Evolutionary conservation across 106 monocot genomes (phyloP).

Genomic region (Platanthera zijinensis): DNA sequence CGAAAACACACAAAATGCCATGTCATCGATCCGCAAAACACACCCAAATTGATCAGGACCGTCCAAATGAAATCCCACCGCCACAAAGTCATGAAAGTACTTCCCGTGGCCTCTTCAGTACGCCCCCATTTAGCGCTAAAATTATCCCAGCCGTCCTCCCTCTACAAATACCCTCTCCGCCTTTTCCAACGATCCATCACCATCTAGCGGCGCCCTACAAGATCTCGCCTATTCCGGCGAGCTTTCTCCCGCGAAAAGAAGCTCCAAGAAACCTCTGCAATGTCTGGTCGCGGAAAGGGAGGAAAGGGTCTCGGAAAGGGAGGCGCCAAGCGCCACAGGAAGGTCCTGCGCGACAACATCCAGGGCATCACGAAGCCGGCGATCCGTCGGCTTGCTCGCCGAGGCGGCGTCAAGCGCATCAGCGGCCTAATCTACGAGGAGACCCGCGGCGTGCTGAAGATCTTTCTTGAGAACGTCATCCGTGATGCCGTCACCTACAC

Average conservation of each 20-base stretch:
- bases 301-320: slow-evolving; percentile 2
- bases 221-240: no score
- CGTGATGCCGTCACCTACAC: slow-evolving; percentile 90
- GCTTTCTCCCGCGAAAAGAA: neutral
- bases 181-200: neutral
- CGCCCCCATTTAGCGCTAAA: neutral
- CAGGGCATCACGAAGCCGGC: slow-evolving; percentile 15
- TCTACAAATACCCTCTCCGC: neutral
- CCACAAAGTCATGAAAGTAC: no score
- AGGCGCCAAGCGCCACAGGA: slow-evolving; percentile 12
- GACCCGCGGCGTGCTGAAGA: no score
- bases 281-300: slow-evolving; percentile 16
- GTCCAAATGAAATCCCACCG: neutral
- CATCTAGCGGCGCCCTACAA: neutral
- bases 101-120: no score
- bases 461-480: slow-evolving; percentile 73
- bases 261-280: neutral
- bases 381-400: slow-evolving; percentile 9
- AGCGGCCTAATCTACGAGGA: slow-evolving; percentile 13
- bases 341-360: slow-evolving; percentile 14
- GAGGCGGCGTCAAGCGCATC: slow-evolving; percentile 11
- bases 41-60: neutral
- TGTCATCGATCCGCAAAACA: neutral
- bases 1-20: neutral
- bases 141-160: neutral